These are phyloP conservation scores for Plasmopara viticola DNA, from an alignment of 352 stramenopile genomes.

Conservation along the genomic window DNA sequence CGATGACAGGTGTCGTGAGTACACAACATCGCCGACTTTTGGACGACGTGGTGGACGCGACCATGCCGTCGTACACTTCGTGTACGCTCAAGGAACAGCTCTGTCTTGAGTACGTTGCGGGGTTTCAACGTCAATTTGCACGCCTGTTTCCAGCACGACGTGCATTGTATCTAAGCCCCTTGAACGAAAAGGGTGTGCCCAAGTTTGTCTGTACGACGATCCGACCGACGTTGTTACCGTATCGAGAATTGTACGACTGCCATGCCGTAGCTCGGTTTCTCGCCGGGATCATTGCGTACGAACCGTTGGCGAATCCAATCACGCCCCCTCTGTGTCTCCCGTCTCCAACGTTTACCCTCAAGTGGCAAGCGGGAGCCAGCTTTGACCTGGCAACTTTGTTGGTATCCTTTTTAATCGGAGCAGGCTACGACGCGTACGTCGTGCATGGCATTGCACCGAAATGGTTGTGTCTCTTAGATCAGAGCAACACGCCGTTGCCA, in stretches of 20 bases:
- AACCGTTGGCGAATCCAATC: slow-evolving; percentile 86
- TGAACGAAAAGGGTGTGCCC: slow-evolving; percentile 88
- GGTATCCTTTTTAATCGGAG: slow-evolving; percentile 88
- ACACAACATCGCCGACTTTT: slow-evolving; percentile 75
- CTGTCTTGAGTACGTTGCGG: slow-evolving; percentile 90
- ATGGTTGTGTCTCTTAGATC: slow-evolving; percentile 90
- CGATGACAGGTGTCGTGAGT: slow-evolving; percentile 65
- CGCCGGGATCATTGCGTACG: slow-evolving; percentile 89
- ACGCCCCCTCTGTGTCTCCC: slow-evolving; percentile 68
- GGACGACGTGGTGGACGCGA: slow-evolving; percentile 38
- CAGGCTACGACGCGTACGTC: slow-evolving; percentile 93
- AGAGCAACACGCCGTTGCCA: slow-evolving; percentile 71
- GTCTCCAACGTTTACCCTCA: slow-evolving; percentile 82
- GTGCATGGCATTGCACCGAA: slow-evolving; percentile 82
- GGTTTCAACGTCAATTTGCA: slow-evolving; percentile 89
- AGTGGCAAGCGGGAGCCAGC: slow-evolving; percentile 84
- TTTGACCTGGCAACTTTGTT: slow-evolving; percentile 91
- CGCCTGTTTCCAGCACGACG: slow-evolving; percentile 73
- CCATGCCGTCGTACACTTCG: slow-evolving; percentile 31
- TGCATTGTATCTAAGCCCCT: slow-evolving; percentile 81
- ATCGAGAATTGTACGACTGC: slow-evolving; percentile 89
- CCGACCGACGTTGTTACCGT: slow-evolving; percentile 89
- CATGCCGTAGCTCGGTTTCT: slow-evolving; percentile 83
- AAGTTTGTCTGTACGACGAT: slow-evolving; percentile 95
- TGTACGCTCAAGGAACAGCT: slow-evolving; percentile 90